phyloP scores from a whole-genome alignment of 2,329 filamentous ascomycete species.

The Penicillium brasilianum region DNA sequence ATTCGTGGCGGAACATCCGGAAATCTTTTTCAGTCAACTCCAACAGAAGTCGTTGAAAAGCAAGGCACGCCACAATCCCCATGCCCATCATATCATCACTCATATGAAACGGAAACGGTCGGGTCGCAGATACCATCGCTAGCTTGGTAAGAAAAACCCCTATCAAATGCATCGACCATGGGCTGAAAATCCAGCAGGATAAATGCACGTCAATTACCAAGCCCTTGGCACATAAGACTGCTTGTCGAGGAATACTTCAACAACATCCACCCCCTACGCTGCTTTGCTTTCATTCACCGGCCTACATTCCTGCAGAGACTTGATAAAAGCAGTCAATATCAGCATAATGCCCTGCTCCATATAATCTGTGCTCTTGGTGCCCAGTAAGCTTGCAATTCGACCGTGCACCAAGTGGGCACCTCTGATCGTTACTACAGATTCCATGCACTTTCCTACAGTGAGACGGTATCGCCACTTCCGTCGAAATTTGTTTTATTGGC shows the following conservation, averaged over 20 bases:
- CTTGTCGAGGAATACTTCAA: conserved; percentile 30
- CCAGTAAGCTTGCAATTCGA: conserved; percentile 20
- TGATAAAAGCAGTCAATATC: conserved; percentile 17
- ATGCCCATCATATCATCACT: not conserved
- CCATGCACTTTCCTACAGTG: conserved; percentile 25
- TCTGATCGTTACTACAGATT: conserved; percentile 15
- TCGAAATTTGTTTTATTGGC: conserved; percentile 22
- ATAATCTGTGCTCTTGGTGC: conserved; percentile 29
- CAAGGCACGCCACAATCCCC: conserved; percentile 6
- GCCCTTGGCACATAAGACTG: conserved; percentile 13
- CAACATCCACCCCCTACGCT: conserved; percentile 29
- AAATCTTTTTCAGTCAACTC: not conserved
- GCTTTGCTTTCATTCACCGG: conserved; percentile 30
- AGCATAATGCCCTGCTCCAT: conserved; percentile 25
- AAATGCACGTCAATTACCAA: conserved; percentile 16
- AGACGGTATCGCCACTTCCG: conserved; percentile 17
- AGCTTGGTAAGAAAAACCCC: conserved; percentile 26
- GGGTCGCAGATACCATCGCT: conserved; percentile 10
- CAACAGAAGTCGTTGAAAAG: conserved; percentile 3
- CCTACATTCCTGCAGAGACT: conserved; percentile 25
- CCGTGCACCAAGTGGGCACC: not conserved
- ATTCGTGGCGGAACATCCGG: not conserved
- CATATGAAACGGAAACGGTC: not conserved
- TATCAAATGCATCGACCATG: too few species aligned
- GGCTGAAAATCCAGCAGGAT: conserved; percentile 16